Evolutionary conservation across 2,329 filamentous ascomycete species (phyloP).

Genomic region (Alternaria novae-zelandiae): DNA sequence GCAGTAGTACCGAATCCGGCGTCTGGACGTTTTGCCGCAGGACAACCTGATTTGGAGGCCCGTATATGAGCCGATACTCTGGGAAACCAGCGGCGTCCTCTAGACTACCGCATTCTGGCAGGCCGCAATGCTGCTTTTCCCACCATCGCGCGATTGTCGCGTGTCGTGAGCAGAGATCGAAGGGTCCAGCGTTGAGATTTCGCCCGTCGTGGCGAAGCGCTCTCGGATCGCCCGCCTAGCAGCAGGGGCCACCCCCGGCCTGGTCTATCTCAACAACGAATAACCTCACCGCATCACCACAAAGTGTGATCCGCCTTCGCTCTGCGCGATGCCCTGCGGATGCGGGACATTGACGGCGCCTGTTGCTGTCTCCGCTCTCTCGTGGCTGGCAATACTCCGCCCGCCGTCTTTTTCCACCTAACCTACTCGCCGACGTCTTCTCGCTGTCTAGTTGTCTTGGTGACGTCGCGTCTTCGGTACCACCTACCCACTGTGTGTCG

Average conservation of each 20-base stretch:
- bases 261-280: conserved; percentile 23
- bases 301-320: conserved; percentile 20
- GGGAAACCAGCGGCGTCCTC: conserved; percentile 20
- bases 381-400: conserved; percentile 18
- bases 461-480: conserved; percentile 24
- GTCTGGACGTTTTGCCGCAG: conserved; percentile 21
- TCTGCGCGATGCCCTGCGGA: conserved; percentile 16
- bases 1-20: conserved; percentile 22
- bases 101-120: conserved; percentile 10
- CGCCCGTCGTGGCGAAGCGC: conserved; percentile 26
- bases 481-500: conserved; percentile 11
- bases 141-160: conserved; percentile 28
- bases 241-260: conserved; percentile 13
- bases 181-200: conserved; percentile 12
- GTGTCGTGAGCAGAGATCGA: conserved; percentile 16
- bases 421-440: conserved; percentile 1
- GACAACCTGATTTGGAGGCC: conserved; percentile 35
- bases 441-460: conserved; percentile 4
- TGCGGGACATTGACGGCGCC: conserved; percentile 18
- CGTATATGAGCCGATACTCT: conserved; percentile 32
- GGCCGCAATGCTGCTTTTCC: conserved; percentile 2
- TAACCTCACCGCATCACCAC: conserved; percentile 26
- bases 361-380: conserved; percentile 17
- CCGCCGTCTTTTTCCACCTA: conserved; percentile 4
- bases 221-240: conserved; percentile 24